Evolutionary conservation across 1,284 basidiomycete genomes (phyloP), one percentile per base, ranked within the genome.

Genomic region (Rhodotorula glutinis): DNA sequence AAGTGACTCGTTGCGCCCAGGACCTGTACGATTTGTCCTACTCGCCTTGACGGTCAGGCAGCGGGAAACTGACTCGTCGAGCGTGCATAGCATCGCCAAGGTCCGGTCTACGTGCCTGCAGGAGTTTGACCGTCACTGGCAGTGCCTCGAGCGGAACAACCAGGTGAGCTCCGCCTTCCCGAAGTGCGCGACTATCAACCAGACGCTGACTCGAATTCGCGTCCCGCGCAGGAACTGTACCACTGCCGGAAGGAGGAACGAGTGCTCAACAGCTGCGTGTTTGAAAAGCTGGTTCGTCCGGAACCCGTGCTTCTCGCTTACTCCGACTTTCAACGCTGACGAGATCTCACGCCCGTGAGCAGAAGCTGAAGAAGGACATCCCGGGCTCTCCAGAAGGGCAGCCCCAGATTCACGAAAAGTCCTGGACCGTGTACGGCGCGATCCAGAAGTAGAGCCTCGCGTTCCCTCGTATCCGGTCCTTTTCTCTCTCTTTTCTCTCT

Each of bases 71-170:
- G 44, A 38, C 2, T 33, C 11, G 16, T 29, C 10, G 47, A 16
- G 17, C 43, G 9, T 16, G 7, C 23, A 55, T 70, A 97, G 95
- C 71, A 92, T 98, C 72, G 85, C 82, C 69, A 97, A 96, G 83
- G 88, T 99, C 84, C 84, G 92, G 70, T 90, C 95, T 79, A 90
- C 90, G 80, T 99, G 96, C 79, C 79, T 89, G 71, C 83, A 87
- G 71, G 87, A 94, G 78, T 98, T 93, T 77, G 88, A 97, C 74
- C 85, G 86, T 27, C 96, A 99, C 79, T 98, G 92, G 92, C 83
- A 89, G 72, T 99, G 96, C 79, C 81, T 99, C 72, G 96, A 98
- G 81, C 82, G 84, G 78, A 90, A 94, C 81, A 98, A 99, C 83
- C 95, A 98, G 81, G 94, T 90, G 67, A 65, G 85, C 53, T 23